phyloP scores from a whole-genome alignment of 108 stramenopile genomes.

The Ochromonas danica region DNA sequence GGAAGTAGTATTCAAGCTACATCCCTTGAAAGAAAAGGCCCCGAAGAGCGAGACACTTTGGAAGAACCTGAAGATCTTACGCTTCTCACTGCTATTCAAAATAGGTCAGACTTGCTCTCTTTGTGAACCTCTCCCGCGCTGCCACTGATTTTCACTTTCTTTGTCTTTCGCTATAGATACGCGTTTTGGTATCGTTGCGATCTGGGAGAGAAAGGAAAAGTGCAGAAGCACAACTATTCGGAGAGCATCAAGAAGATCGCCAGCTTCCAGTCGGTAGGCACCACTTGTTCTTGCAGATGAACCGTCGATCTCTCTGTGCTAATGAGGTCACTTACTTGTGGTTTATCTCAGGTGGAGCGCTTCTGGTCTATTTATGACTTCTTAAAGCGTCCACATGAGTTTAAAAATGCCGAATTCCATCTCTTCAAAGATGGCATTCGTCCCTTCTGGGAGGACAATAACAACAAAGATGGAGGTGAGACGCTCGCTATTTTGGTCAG shows the following conservation, averaged over 20 bases:
- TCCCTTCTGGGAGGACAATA: slow-evolving; percentile 92
- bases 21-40: no score
- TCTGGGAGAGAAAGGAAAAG: slow-evolving; percentile 49
- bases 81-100: not conserved
- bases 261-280: slow-evolving; percentile 72
- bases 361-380: slow-evolving; percentile 70
- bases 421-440: slow-evolving; percentile 90
- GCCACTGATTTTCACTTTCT: not conserved
- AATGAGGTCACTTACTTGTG: no score
- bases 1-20: no score
- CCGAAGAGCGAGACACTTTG: not conserved
- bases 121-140: not conserved
- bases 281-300: no score
- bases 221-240: slow-evolving; percentile 62
- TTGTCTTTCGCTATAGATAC: slow-evolving; percentile 4
- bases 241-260: slow-evolving; percentile 76
- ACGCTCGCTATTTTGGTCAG: no score
- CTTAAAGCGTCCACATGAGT: slow-evolving; percentile 73
- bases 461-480: slow-evolving; percentile 81
- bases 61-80: slow-evolving; percentile 4
- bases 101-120: not conserved
- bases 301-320: no score
- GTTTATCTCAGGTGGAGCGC: slow-evolving; percentile 4
- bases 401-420: slow-evolving; percentile 81
- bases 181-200: slow-evolving; percentile 43